Evolutionary conservation across 2,329 filamentous ascomycete genomes (phyloP).

Genomic region (Neonectria sp.): DNA sequence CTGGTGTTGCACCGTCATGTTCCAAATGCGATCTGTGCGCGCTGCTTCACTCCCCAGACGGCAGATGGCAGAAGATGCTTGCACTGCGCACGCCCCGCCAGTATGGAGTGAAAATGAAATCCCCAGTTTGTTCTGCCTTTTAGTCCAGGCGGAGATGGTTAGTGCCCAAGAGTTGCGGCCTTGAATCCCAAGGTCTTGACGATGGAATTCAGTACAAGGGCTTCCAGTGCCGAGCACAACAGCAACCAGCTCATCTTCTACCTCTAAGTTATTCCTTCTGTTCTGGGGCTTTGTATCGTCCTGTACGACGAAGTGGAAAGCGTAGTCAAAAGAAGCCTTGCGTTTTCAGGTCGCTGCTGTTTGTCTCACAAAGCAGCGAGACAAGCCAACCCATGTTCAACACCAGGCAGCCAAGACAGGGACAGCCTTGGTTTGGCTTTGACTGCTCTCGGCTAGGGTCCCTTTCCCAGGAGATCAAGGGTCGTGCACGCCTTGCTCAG

Average conservation of each 20-base stretch:
- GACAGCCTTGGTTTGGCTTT: conserved; percentile 1
- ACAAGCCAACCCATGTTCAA: conserved; percentile 26
- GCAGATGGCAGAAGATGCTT: conserved; percentile 31
- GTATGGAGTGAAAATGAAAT: conserved; percentile 5
- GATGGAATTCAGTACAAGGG: background rate
- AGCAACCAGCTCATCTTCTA: background rate
- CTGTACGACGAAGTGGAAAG: background rate
- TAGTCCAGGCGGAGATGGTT: no score
- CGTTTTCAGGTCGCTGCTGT: conserved; percentile 4
- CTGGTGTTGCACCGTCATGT: conserved; percentile 24
- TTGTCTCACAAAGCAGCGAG: conserved; percentile 21
- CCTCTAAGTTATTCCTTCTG: background rate
- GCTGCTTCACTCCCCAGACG: conserved; percentile 19
- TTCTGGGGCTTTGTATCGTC: background rate
- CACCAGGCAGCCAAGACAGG: conserved; percentile 17
- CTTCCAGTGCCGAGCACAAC: background rate
- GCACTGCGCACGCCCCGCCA: conserved; percentile 31
- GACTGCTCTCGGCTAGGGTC: background rate
- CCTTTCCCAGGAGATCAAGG: conserved; percentile 2
- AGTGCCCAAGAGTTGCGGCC: no score
- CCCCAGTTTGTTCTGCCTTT: no score
- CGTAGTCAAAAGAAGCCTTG: conserved; percentile 7
- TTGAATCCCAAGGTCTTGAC: no score
- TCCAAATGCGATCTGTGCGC: conserved; percentile 33
- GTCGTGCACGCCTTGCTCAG: conserved; percentile 9